Base-by-base conservation (phyloP, 2,329 filamentous ascomycete species). In the Lachnellula hyalina region DNA sequence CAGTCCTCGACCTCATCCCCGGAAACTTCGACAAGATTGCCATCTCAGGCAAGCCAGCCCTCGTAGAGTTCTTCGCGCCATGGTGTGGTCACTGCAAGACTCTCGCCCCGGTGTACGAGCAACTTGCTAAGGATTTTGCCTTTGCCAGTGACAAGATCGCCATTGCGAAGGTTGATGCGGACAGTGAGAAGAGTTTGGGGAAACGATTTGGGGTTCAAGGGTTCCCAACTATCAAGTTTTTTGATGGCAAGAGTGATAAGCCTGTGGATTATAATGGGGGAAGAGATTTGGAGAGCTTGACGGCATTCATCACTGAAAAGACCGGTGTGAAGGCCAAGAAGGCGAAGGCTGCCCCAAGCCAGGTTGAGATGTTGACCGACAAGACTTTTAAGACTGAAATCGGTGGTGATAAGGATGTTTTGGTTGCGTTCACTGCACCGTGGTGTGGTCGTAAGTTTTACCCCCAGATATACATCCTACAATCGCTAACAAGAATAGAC, bases 11-110 rank as follows among this genome's bases (percentile, higher is more conserved):
- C 73, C 86, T 99, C 58, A 85, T 88, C 57, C 91, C 93, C 53
- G 77, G 78, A 67, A 99, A 96, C 79, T 99, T 99, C 72, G 93
- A 97, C 77, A 77, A 86, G 47, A 80, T 96, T 53, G 90, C 96
- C 61, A 80, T 96, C 57, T 93, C 89, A 46, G 91, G 91, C 73
- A 97, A 96, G 78, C 93, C 94, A 44, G 92, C 94, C 0, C 85
- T 99, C 25, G 91, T 97, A 66, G 92, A 97, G 73, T 99, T 99
- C 82, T 97, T 96, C 70, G 94, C 94, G 35, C 92, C 93, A 23
- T 99, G 94, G 94, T 99, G 94, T 70, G 95, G 94, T 34, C 94
- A 99, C 81, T 99, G 94, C 90, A 97, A 97, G 83, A 96, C 78
- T 69, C 87, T 99, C 35, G 94, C 94, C 15, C 95, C 94, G 49